Evolutionary conservation across 2,329 filamentous ascomycete species (phyloP).

Genomic region (Colletotrichum acutatum): DNA sequence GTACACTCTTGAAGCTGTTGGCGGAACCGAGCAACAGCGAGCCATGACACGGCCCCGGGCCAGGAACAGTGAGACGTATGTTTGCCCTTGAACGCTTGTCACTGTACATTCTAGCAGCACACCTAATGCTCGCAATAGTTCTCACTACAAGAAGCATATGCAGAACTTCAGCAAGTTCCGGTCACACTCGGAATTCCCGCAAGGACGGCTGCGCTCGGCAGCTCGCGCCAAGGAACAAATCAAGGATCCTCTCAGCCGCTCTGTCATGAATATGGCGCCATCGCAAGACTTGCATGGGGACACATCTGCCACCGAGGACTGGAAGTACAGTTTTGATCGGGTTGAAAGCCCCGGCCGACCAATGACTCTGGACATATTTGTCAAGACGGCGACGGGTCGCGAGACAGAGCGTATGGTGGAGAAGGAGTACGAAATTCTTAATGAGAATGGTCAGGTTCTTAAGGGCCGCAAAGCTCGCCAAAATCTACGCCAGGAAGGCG

Average conservation of each 20-base stretch:
- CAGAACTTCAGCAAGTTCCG: conserved; percentile 53
- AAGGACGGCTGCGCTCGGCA: conserved; percentile 46
- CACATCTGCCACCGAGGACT: conserved; percentile 43
- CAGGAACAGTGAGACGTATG: conserved; percentile 47
- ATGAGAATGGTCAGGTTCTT: conserved; percentile 55
- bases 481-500: conserved; percentile 48
- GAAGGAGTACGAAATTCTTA: conserved; percentile 60
- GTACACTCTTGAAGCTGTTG: conserved; percentile 32
- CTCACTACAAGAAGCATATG: conserved; percentile 36
- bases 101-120: neutral
- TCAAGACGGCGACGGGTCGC: conserved; percentile 46
- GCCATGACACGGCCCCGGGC: conserved; percentile 49
- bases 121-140: conserved; percentile 15
- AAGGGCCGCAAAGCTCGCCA: conserved; percentile 56
- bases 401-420: conserved; percentile 58
- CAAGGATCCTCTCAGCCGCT: conserved; percentile 47
- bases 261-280: conserved; percentile 46
- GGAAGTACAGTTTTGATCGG: conserved; percentile 58
- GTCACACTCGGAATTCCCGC: conserved; percentile 40
- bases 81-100: conserved; percentile 4
- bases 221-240: conserved; percentile 49
- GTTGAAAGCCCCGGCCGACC: conserved; percentile 50
- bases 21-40: conserved; percentile 44
- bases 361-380: conserved; percentile 52
- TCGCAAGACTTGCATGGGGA: conserved; percentile 33